phyloP scores from a whole-genome alignment of 257 asterid species.

The Nicotiana benthamiana region DNA sequence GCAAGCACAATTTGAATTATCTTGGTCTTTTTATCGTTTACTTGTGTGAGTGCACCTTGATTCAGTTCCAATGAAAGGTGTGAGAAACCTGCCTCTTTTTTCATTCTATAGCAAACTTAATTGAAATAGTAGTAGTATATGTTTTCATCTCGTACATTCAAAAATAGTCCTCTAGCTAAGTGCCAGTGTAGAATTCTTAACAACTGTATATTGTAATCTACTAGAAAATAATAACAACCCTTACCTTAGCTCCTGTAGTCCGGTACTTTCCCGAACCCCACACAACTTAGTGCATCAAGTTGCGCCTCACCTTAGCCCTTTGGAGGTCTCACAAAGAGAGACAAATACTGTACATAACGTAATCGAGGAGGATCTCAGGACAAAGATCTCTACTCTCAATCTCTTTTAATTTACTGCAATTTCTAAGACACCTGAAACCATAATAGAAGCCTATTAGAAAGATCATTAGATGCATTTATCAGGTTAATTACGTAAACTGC shows the following conservation, averaged over 20 bases:
- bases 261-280: too few species aligned
- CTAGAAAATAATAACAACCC: neutral
- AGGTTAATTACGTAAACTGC: neutral
- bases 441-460: too few species aligned
- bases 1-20: too few species aligned
- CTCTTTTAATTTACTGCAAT: conserved; percentile 11
- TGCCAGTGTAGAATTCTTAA: neutral
- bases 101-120: neutral
- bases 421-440: neutral
- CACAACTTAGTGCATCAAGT: too few species aligned
- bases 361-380: conserved; percentile 54
- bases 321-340: neutral
- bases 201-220: neutral
- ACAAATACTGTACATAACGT: conserved; percentile 14
- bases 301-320: neutral
- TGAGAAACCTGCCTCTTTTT: neutral
- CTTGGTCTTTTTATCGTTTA: neutral
- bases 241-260: neutral
- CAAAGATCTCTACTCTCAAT: conserved; percentile 60
- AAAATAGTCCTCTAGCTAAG: neutral
- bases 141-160: neutral
- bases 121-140: neutral
- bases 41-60: too few species aligned
- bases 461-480: neutral
- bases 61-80: neutral